These are phyloP conservation scores for Phytophthora citricola DNA, from an alignment of 352 stramenopile species.

Conservation along the genomic window DNA sequence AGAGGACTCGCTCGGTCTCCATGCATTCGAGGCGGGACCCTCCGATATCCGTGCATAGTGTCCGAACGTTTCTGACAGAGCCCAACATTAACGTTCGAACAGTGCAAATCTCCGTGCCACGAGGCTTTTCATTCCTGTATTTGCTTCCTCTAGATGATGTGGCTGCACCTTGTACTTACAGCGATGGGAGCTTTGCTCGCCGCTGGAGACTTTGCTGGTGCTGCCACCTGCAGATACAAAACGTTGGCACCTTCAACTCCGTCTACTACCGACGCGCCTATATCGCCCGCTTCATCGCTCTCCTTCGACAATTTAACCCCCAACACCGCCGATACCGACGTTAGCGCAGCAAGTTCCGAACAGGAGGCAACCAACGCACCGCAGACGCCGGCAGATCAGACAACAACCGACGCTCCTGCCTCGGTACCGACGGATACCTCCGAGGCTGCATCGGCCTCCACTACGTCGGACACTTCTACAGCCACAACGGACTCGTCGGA, in stretches of 20 bases:
- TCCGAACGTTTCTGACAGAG: too few relatives aligned
- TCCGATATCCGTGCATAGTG: too few relatives aligned
- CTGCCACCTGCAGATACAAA: constrained; percentile 3
- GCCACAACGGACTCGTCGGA: neutral
- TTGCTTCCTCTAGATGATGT: constrained; percentile 10
- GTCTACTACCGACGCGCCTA: neutral
- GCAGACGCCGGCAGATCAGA: neutral
- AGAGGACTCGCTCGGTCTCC: neutral
- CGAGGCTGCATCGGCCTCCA: too few relatives aligned
- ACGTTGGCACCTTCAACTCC: constrained; percentile 1
- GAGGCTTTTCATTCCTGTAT: constrained; percentile 8
- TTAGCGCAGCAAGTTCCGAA: neutral
- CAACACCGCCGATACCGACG: neutral
- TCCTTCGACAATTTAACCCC: neutral
- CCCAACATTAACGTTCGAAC: constrained; percentile 2
- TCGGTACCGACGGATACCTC: neutral
- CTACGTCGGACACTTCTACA: neutral
- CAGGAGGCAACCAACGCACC: neutral
- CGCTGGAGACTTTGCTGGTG: constrained; percentile 5
- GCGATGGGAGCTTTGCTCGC: constrained; percentile 11
- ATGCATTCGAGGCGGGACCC: too few relatives aligned
- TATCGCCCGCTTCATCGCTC: neutral
- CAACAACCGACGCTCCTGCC: neutral
- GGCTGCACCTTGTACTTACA: constrained; percentile 12
- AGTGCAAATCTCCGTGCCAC: neutral